Evolutionary conservation across 345 rosid species (phyloP).

Genomic region (Populus nigra): DNA sequence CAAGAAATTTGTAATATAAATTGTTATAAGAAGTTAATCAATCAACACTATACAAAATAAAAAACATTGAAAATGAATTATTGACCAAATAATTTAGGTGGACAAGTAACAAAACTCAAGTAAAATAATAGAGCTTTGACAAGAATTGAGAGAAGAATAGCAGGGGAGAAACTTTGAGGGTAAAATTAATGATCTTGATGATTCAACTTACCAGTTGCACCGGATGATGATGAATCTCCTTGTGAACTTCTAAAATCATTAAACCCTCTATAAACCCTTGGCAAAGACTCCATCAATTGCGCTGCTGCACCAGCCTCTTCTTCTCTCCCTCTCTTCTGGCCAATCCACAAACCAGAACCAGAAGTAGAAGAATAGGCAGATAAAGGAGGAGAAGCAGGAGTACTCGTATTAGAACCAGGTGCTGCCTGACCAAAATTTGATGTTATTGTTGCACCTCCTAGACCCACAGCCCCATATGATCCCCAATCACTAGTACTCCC

Average conservation of each 20-base stretch:
- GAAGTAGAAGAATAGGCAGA: slow-evolving; percentile 22
- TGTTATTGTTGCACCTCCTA: slow-evolving; percentile 9
- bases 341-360: slow-evolving; percentile 33
- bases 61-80: not conserved
- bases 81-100: not conserved
- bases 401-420: slow-evolving; percentile 4
- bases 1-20: not conserved
- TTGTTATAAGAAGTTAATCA: not conserved
- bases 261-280: slow-evolving; percentile 33
- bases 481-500: slow-evolving; percentile 11
- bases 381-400: slow-evolving; percentile 22
- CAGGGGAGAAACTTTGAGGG: not conserved
- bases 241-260: slow-evolving; percentile 22
- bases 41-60: not conserved
- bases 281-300: slow-evolving; percentile 22
- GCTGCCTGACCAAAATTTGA: slow-evolving; percentile 16
- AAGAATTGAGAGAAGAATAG: not conserved
- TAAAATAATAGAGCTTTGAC: not conserved
- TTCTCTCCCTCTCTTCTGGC: slow-evolving; percentile 40
- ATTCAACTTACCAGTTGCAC: slow-evolving; percentile 28
- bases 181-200: not conserved
- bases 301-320: slow-evolving; percentile 26
- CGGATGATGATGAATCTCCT: slow-evolving; percentile 36
- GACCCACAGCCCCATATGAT: not conserved
- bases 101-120: not conserved